A percentile compares a stretch with the other conserved stretches of the same genome.
These are phyloP conservation scores for Alisma plantagoaquatica DNA, from an alignment of 106 monocot genomes.

Conservation along the genomic window DNA sequence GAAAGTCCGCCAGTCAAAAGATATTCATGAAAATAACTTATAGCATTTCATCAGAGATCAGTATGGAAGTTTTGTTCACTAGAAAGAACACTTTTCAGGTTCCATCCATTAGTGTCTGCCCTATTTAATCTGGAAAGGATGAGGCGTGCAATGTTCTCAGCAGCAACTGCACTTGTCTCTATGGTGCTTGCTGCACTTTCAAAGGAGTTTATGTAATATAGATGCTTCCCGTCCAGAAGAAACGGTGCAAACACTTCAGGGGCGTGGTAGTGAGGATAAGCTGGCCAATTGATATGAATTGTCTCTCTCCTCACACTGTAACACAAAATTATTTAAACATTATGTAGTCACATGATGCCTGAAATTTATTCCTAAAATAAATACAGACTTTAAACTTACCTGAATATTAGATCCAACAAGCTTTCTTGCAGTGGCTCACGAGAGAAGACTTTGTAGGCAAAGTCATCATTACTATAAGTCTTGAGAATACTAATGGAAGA, in stretches of 20 bases:
- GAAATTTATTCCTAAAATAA: too few species aligned
- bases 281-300: conserved; percentile 73
- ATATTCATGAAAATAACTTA: too few species aligned
- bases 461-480: conserved; percentile 60
- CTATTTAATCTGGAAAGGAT: conserved; percentile 63
- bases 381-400: too few species aligned
- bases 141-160: conserved; percentile 85
- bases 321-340: background rate
- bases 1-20: too few species aligned
- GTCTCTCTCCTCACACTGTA: conserved; percentile 63
- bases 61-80: too few species aligned
- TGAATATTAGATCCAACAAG: conserved; percentile 74
- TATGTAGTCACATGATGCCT: too few species aligned
- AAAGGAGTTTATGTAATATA: conserved; percentile 97
- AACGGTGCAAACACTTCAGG: conserved; percentile 92
- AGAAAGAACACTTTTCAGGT: too few species aligned
- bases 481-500: conserved; percentile 62
- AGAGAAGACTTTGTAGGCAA: conserved; percentile 79
- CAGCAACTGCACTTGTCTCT: conserved; percentile 80
- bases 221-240: conserved; percentile 58
- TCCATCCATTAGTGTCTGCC: too few species aligned
- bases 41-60: too few species aligned
- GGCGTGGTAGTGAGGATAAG: conserved; percentile 85
- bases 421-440: conserved; percentile 36
- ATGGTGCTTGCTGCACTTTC: conserved; percentile 95